Evolutionary conservation across 495 filamentous ascomycete species (phyloP).

Genomic region (Amphirosellinia nigrospora): DNA sequence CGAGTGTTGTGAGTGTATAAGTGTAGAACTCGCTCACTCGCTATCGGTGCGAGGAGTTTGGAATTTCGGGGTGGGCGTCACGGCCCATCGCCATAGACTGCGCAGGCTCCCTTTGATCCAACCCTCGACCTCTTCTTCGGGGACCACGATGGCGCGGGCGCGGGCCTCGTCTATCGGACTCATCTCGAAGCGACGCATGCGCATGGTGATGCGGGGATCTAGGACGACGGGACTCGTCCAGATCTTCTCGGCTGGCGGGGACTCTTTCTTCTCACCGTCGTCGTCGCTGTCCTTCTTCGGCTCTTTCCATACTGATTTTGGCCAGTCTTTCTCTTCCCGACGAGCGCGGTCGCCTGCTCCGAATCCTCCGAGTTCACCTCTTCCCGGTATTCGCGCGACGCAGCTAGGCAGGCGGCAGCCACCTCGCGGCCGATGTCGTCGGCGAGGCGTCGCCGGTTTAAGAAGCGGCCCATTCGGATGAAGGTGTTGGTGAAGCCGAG

Average conservation of each 20-base stretch:
- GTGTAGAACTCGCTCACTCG: background rate
- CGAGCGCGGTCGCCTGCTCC: conserved; percentile 76
- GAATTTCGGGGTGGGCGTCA: conserved; percentile 36
- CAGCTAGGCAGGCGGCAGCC: conserved; percentile 78
- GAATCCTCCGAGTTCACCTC: conserved; percentile 38
- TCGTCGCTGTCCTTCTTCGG: conserved; percentile 66
- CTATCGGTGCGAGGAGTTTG: conserved; percentile 26
- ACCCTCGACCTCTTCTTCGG: conserved; percentile 71
- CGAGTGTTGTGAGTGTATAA: background rate
- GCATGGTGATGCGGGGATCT: conserved; percentile 74
- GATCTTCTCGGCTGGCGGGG: conserved; percentile 60
- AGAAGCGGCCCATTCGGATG: conserved; percentile 82
- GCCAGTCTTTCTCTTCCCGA: conserved; percentile 86
- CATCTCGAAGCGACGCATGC: conserved; percentile 82
- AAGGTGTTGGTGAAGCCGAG: conserved; percentile 94
- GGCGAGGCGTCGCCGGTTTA: conserved; percentile 83
- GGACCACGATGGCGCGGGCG: conserved; percentile 64
- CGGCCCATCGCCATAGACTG: conserved; percentile 51
- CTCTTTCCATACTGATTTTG: conserved; percentile 75
- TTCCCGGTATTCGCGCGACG: conserved; percentile 56
- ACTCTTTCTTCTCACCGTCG: conserved; percentile 27
- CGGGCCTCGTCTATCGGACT: conserved; percentile 69
- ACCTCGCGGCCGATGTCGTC: conserved; percentile 89
- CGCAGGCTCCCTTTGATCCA: conserved; percentile 60
- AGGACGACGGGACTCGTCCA: conserved; percentile 80